phyloP scores from a whole-genome alignment of 2,329 filamentous ascomycete genomes.

The Aspergillus flavus region DNA sequence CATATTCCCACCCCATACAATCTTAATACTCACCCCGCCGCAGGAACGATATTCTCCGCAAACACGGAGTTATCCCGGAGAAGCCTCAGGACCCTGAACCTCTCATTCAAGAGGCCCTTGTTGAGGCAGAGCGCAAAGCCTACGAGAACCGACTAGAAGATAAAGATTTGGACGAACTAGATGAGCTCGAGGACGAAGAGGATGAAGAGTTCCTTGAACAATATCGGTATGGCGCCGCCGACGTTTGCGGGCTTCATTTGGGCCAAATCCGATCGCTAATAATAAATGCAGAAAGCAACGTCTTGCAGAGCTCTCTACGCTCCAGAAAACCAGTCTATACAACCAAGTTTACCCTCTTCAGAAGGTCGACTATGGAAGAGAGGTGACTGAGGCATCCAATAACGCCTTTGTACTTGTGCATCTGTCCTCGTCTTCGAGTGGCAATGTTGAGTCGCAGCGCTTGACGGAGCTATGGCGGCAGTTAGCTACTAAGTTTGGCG shows the following conservation, averaged over 20 bases:
- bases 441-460: constrained; percentile 82
- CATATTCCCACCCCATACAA: constrained; percentile 6
- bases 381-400: constrained; percentile 87
- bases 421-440: constrained; percentile 74
- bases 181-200: constrained; percentile 91
- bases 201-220: constrained; percentile 88
- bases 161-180: constrained; percentile 91
- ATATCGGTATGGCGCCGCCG: constrained; percentile 62
- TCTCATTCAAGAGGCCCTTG: constrained; percentile 90
- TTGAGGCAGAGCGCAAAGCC: constrained; percentile 78
- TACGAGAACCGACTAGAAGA: constrained; percentile 92
- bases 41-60: constrained; percentile 98
- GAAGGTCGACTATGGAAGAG: constrained; percentile 88
- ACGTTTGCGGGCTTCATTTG: not conserved
- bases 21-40: constrained; percentile 17
- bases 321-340: constrained; percentile 77
- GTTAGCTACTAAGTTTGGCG: constrained; percentile 81
- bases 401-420: constrained; percentile 72
- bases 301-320: constrained; percentile 74
- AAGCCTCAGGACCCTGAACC: constrained; percentile 94
- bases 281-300: constrained; percentile 66
- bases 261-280: constrained; percentile 1
- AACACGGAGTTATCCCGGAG: constrained; percentile 96
- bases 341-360: constrained; percentile 91
- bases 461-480: constrained; percentile 84